Conservation (phyloP, 1,139 yeast genomes). For the Pneumocystis sp. region DNA sequence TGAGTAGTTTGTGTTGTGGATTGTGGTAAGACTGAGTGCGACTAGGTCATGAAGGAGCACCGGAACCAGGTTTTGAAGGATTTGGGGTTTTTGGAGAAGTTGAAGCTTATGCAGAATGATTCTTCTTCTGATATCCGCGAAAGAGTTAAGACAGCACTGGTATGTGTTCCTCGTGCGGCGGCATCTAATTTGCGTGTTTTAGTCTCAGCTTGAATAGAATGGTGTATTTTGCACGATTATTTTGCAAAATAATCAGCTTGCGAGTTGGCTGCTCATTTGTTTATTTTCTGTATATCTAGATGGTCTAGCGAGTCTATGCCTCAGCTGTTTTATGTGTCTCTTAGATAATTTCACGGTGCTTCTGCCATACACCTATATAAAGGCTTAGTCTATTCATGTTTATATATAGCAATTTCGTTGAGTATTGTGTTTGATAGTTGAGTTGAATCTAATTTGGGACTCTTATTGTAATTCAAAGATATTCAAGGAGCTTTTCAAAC, state of each 20-base stretch:
- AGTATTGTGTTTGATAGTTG: not conserved
- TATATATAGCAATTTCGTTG: not conserved
- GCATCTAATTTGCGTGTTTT: not conserved
- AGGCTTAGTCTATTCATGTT: not conserved
- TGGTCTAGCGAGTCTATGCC: not conserved
- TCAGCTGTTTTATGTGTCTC: not conserved
- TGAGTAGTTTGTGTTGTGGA: slow-evolving; percentile 5
- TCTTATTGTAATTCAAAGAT: not conserved
- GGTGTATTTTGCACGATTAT: not conserved
- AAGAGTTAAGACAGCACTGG: slow-evolving; percentile 33
- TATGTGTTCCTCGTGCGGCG: not conserved
- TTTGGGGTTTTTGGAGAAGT: slow-evolving; percentile 29
- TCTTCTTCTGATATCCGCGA: slow-evolving; percentile 34
- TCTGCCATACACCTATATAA: not conserved
- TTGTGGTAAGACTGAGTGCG: slow-evolving; percentile 1
- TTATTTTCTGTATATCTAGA: not conserved
- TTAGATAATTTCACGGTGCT: not conserved
- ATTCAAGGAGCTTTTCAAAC: not conserved
- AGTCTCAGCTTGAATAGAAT: not conserved
- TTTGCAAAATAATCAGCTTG: not conserved
- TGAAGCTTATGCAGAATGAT: slow-evolving; percentile 23
- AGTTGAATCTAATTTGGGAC: not conserved
- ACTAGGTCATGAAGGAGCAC: slow-evolving; percentile 3
- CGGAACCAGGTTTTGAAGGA: slow-evolving; percentile 21
- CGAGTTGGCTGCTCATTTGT: not conserved